Evolutionary conservation across 768 basidiomycete species (phyloP).

Genomic region (Suillus bovinus): DNA sequence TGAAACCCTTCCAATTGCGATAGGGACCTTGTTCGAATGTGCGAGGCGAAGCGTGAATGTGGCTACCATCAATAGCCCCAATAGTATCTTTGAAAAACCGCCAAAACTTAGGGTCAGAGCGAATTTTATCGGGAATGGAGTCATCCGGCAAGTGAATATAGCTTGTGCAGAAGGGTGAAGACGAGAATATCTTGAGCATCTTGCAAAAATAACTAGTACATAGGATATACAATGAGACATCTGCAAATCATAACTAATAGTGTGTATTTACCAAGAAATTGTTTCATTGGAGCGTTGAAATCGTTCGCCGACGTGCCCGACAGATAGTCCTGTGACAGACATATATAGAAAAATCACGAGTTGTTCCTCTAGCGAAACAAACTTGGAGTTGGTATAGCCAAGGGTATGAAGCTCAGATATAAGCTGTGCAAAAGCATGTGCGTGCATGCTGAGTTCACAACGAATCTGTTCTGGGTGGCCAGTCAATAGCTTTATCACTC

Average conservation of each 20-base stretch:
- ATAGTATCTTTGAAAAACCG: constrained; percentile 32
- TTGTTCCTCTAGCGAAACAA: constrained; percentile 36
- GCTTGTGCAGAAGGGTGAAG: not conserved
- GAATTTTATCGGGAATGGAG: constrained; percentile 16
- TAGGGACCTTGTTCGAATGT: not conserved
- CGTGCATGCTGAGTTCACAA: constrained; percentile 28
- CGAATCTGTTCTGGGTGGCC: constrained; percentile 20
- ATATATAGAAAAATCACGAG: constrained; percentile 38
- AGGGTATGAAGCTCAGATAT: constrained; percentile 20
- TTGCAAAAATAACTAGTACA: not conserved
- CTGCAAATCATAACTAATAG: too few relatives aligned
- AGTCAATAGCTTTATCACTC: constrained; percentile 22
- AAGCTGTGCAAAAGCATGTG: constrained; percentile 30
- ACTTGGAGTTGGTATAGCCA: constrained; percentile 22
- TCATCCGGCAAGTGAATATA: not conserved
- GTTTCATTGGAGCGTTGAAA: constrained; percentile 42
- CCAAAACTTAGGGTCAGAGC: constrained; percentile 26
- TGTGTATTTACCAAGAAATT: constrained; percentile 31
- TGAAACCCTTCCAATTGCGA: not conserved
- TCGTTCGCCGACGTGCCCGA: constrained; percentile 30
- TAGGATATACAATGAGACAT: not conserved
- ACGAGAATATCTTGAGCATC: not conserved
- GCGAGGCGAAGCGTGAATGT: not conserved
- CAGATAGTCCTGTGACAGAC: constrained; percentile 17
- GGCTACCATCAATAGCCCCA: not conserved